These are phyloP conservation scores for Xerocomellus intermedius DNA, from an alignment of 768 basidiomycete species.

Conservation along the genomic window DNA sequence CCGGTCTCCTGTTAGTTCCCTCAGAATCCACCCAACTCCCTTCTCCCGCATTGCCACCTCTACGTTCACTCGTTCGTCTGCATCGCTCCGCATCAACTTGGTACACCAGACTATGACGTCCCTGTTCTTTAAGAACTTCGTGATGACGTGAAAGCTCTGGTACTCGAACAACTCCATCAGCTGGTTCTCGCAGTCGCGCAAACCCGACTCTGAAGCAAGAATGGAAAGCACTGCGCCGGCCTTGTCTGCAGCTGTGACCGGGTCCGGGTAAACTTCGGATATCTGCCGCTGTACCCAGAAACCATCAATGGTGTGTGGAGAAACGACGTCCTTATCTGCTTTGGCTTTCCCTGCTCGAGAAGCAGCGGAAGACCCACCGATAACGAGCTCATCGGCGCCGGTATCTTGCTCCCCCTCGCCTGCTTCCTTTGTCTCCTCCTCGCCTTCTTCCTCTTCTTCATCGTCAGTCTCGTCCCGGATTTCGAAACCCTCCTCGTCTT, in stretches of 20 bases:
- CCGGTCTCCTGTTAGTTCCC: conserved; percentile 82
- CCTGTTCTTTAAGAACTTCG: conserved; percentile 90
- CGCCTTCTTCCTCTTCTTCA: conserved; percentile 61
- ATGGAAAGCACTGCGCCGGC: conserved; percentile 80
- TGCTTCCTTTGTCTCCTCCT: conserved; percentile 39
- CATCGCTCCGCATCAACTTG: conserved; percentile 85
- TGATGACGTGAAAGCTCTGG: conserved; percentile 85
- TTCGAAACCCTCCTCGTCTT: conserved; percentile 88
- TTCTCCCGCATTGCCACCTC: conserved; percentile 99
- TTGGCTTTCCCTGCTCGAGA: conserved; percentile 46
- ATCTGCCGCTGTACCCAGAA: conserved; percentile 99
- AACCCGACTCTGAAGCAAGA: conserved; percentile 80
- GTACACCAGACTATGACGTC: conserved; percentile 99
- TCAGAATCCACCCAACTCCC: conserved; percentile 92
- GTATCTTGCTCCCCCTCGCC: conserved; percentile 47
- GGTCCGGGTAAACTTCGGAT: conserved; percentile 87
- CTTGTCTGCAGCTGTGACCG: conserved; percentile 91
- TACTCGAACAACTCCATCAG: conserved; percentile 97
- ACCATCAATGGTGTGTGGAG: conserved; percentile 89
- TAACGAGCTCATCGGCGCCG: conserved; percentile 70
- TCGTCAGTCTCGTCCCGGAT: conserved; percentile 79
- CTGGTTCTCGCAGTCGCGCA: conserved; percentile 93
- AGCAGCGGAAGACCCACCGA: conserved; percentile 64
- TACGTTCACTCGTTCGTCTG: conserved; percentile 86
- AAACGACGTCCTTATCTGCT: conserved; percentile 74